Evolutionary conservation across 345 rosid genomes (phyloP).

Genomic region (Ailanthus altissimus): DNA sequence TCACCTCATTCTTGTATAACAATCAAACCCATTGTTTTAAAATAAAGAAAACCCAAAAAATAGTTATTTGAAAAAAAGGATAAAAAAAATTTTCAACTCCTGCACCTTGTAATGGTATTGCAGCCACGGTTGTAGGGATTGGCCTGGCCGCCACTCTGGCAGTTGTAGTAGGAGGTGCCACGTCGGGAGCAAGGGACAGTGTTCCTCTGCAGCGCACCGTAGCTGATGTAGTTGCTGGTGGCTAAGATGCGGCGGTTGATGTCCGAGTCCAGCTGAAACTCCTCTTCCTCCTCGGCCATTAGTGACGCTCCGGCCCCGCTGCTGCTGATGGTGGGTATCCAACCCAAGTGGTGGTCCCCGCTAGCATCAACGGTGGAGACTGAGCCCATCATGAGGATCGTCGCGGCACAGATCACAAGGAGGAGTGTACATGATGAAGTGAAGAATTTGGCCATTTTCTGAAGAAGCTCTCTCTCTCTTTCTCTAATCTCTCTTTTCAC

Average conservation of each 20-base stretch:
- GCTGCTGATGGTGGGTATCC: constrained; percentile 33
- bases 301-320: constrained; percentile 39
- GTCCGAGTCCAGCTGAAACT: constrained; percentile 77
- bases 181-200: constrained; percentile 91
- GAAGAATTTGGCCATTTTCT: constrained; percentile 31
- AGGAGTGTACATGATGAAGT: constrained; percentile 14
- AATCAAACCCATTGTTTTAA: constrained; percentile 19
- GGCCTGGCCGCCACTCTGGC: constrained; percentile 69
- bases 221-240: constrained; percentile 75
- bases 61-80: constrained; percentile 12
- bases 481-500: neutral
- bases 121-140: constrained; percentile 93
- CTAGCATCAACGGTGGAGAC: constrained; percentile 40
- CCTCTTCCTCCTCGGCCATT: constrained; percentile 57
- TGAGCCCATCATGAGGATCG: constrained; percentile 26
- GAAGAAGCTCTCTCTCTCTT: no score
- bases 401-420: constrained; percentile 40
- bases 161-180: constrained; percentile 96
- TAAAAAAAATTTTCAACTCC: constrained; percentile 39
- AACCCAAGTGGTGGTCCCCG: constrained; percentile 44
- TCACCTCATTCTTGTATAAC: constrained; percentile 14
- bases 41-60: neutral
- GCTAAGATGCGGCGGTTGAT: constrained; percentile 81
- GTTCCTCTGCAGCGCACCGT: constrained; percentile 88
- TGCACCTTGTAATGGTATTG: constrained; percentile 85